Percentiles rank a stretch among this genome's conserved stretches.
phyloP scores from a whole-genome alignment of 2,329 filamentous ascomycete genomes.

The Fusarium redolens region DNA sequence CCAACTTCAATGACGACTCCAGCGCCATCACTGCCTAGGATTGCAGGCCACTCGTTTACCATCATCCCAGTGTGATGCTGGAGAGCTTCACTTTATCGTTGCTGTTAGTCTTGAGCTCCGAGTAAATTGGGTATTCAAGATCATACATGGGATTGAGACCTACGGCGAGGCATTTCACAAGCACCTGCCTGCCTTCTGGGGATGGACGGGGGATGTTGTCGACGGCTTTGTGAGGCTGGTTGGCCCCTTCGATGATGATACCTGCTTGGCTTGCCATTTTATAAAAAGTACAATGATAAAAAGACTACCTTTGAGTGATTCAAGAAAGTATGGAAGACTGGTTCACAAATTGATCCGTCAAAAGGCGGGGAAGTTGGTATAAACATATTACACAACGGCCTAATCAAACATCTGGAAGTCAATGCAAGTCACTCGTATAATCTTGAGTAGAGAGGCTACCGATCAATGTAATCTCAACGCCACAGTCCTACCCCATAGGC shows the following conservation, averaged over 20 bases:
- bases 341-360: neutral
- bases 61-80: slow-evolving; percentile 50
- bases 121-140: rapidly evolving
- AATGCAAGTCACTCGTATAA: neutral
- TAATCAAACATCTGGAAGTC: no score
- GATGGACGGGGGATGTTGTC: slow-evolving; percentile 38
- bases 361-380: neutral
- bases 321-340: neutral
- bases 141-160: slow-evolving; percentile 53
- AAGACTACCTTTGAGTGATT: neutral
- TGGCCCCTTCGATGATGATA: slow-evolving; percentile 29
- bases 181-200: slow-evolving; percentile 48
- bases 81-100: slow-evolving; percentile 44
- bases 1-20: slow-evolving; percentile 50
- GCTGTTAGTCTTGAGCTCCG: neutral
- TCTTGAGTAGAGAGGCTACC: neutral
- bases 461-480: neutral
- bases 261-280: slow-evolving; percentile 37
- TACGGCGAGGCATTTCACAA: slow-evolving; percentile 52
- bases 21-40: slow-evolving; percentile 53
- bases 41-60: slow-evolving; percentile 49
- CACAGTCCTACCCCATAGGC: neutral
- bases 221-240: slow-evolving; percentile 38
- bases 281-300: rapidly evolving
- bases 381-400: neutral